Evolutionary conservation across 768 basidiomycete species (phyloP).

Genomic region (Suillus decipiens): DNA sequence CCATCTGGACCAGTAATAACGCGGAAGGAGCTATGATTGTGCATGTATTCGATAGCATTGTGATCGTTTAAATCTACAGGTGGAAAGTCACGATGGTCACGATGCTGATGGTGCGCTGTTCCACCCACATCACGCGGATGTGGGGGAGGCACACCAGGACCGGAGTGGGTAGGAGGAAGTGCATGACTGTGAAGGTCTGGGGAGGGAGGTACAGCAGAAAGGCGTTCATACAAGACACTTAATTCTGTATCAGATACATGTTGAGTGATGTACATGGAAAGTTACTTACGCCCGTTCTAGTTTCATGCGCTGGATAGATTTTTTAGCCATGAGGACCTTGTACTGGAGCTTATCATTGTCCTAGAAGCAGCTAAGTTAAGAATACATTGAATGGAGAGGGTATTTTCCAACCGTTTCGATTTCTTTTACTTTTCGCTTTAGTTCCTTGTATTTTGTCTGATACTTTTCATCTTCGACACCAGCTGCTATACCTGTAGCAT

Average conservation of each 20-base stretch:
- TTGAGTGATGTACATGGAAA: not conserved
- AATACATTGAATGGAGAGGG: conserved; percentile 3
- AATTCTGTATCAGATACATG: conserved; percentile 30
- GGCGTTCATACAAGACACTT: conserved; percentile 78
- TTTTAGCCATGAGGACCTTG: conserved; percentile 78
- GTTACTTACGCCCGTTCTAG: conserved; percentile 81
- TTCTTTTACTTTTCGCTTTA: conserved; percentile 86
- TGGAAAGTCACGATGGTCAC: conserved; percentile 40
- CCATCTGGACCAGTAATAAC: conserved; percentile 49
- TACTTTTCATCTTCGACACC: conserved; percentile 87
- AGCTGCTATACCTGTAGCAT: conserved; percentile 65
- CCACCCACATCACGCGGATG: conserved; percentile 25
- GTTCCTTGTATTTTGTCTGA: conserved; percentile 84
- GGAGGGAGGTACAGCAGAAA: conserved; percentile 60
- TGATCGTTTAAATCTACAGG: conserved; percentile 49
- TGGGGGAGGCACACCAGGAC: conserved; percentile 39
- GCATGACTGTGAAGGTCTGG: conserved; percentile 48
- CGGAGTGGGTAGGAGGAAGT: conserved; percentile 35
- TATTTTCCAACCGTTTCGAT: conserved; percentile 65
- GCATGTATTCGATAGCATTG: conserved; percentile 49
- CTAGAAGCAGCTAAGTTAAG: conserved; percentile 39
- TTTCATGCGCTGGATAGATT: conserved; percentile 84
- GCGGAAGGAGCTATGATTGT: conserved; percentile 49
- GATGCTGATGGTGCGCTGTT: conserved; percentile 27
- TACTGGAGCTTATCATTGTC: conserved; percentile 88